Conservation (phyloP, 23 red algal genomes). For the Gracilaria gracilis region DNA sequence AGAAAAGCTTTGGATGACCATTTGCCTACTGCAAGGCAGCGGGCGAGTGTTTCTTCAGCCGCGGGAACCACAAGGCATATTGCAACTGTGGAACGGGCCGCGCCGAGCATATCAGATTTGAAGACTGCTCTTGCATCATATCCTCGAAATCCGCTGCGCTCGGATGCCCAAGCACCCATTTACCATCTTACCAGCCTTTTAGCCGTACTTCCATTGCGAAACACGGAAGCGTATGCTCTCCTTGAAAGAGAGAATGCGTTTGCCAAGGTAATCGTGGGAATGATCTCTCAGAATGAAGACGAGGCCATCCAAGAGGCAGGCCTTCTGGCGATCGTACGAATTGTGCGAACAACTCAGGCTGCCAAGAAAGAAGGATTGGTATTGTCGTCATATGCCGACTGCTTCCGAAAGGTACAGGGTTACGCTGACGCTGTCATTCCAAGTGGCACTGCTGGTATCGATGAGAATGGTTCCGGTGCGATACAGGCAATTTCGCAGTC, state of each 20-base stretch:
- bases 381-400: slow-evolving; percentile 45
- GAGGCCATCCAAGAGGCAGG: slow-evolving; percentile 50
- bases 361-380: slow-evolving; percentile 34
- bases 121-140: slow-evolving; percentile 47
- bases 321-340: slow-evolving; percentile 42
- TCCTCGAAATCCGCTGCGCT: slow-evolving; percentile 53
- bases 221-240: slow-evolving; percentile 33
- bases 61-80: neutral
- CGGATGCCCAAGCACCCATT: slow-evolving; percentile 52
- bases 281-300: slow-evolving; percentile 61
- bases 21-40: neutral
- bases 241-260: slow-evolving; percentile 50
- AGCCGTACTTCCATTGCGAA: neutral
- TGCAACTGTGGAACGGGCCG: neutral
- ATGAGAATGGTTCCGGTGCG: slow-evolving; percentile 30
- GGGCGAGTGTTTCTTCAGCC: neutral
- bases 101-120: slow-evolving; percentile 7
- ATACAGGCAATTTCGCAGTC: slow-evolving; percentile 54
- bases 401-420: slow-evolving; percentile 48
- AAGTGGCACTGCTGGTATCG: slow-evolving; percentile 15
- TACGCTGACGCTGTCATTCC: slow-evolving; percentile 47
- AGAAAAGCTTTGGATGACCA: slow-evolving; percentile 9
- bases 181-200: slow-evolving; percentile 22
- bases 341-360: slow-evolving; percentile 35
- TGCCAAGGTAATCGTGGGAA: slow-evolving; percentile 53